Conservation (phyloP, 345 rosid species). For the Populus ilicifolia region DNA sequence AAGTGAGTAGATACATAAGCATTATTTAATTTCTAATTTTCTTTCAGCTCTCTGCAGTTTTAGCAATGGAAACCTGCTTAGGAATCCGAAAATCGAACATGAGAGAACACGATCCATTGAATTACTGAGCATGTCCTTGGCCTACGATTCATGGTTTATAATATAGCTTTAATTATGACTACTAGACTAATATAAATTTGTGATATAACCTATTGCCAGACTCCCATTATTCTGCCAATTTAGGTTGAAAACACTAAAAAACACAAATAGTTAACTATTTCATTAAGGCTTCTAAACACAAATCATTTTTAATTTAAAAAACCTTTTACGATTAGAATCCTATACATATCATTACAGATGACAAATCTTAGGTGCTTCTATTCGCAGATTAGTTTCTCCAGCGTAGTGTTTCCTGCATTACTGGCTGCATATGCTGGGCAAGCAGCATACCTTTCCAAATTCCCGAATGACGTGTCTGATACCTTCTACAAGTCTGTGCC, state of each 20-base stretch:
- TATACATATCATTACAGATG: background rate
- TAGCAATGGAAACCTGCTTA: background rate
- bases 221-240: background rate
- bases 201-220: background rate
- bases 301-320: too few species aligned
- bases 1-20: slow-evolving; percentile 31
- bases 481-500: slow-evolving; percentile 66
- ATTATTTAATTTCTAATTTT: background rate
- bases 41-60: background rate
- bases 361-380: background rate
- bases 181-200: too few species aligned
- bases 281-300: too few species aligned
- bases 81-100: too few species aligned
- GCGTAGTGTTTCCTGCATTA: slow-evolving; percentile 40
- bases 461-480: slow-evolving; percentile 30
- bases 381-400: slow-evolving; percentile 67
- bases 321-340: too few species aligned
- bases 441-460: slow-evolving; percentile 54
- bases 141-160: too few species aligned
- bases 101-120: too few species aligned
- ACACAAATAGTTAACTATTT: too few species aligned
- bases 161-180: too few species aligned
- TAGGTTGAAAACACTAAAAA: background rate
- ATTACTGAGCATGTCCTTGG: too few species aligned
- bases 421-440: slow-evolving; percentile 47